Conservation (phyloP, 768 basidiomycete genomes). For the Russula abietina region DNA sequence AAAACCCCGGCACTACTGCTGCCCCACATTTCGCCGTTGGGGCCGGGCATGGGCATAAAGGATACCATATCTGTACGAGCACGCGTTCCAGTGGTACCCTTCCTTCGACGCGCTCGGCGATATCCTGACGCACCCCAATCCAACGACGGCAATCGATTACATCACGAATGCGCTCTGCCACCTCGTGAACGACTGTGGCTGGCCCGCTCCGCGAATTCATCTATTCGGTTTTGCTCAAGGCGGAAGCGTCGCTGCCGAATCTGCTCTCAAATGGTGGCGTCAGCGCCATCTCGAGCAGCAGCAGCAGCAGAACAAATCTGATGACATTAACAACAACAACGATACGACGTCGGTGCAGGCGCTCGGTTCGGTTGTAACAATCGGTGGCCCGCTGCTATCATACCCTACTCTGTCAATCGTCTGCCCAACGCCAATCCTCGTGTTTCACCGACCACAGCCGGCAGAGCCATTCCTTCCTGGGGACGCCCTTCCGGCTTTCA, state of each 20-base stretch:
- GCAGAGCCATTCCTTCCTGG: slow-evolving; percentile 40
- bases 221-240: slow-evolving; percentile 88
- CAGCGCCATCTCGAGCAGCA: slow-evolving; percentile 17
- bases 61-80: slow-evolving; percentile 72
- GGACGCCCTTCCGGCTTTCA: slow-evolving; percentile 46
- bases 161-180: slow-evolving; percentile 49
- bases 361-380: slow-evolving; percentile 61
- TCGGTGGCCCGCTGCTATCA: slow-evolving; percentile 72
- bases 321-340: no score
- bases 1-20: not conserved
- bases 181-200: slow-evolving; percentile 53
- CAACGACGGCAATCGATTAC: slow-evolving; percentile 56
- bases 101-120: slow-evolving; percentile 81
- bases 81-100: slow-evolving; percentile 80
- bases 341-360: slow-evolving; percentile 26
- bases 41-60: slow-evolving; percentile 33
- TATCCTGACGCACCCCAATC: slow-evolving; percentile 62
- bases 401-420: slow-evolving; percentile 55
- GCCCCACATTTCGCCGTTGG: not conserved
- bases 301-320: slow-evolving; percentile 11
- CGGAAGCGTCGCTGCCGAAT: slow-evolving; percentile 69
- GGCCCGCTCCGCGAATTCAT: slow-evolving; percentile 69
- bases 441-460: slow-evolving; percentile 50
- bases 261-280: slow-evolving; percentile 48
- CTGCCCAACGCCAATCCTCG: slow-evolving; percentile 57